Percentiles rank a stretch among this genome's conserved stretches.
phyloP scores from a whole-genome alignment of 2,329 filamentous ascomycete species.

The Fusarium circinatum region DNA sequence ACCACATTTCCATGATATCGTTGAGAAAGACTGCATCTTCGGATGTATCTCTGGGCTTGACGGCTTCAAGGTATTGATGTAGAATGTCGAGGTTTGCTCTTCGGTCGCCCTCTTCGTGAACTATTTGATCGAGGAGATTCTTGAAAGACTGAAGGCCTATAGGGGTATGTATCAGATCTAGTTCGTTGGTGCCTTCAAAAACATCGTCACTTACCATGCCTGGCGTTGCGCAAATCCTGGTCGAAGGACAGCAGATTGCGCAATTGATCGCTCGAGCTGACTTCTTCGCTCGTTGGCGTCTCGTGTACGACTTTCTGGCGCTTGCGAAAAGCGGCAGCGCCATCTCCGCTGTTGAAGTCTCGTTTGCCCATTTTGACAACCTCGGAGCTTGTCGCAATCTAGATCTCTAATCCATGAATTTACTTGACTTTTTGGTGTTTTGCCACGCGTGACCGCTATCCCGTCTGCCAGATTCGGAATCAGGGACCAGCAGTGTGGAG shows the following conservation, averaged over 20 bases:
- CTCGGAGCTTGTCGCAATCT: constrained; percentile 33
- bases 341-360: constrained; percentile 52
- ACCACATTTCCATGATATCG: constrained; percentile 90
- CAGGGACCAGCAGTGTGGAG: constrained; percentile 3
- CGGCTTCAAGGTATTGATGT: constrained; percentile 72
- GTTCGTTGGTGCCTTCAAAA: not conserved
- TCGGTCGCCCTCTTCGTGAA: constrained; percentile 58
- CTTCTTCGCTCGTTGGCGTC: constrained; percentile 67
- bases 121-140: constrained; percentile 73
- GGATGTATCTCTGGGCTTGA: constrained; percentile 58
- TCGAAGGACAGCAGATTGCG: constrained; percentile 75
- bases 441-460: constrained; percentile 49
- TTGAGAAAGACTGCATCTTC: constrained; percentile 71
- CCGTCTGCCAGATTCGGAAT: constrained; percentile 39
- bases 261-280: constrained; percentile 73
- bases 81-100: constrained; percentile 66
- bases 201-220: constrained; percentile 64
- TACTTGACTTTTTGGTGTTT: constrained; percentile 50
- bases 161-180: not conserved
- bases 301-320: constrained; percentile 67
- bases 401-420: constrained; percentile 27
- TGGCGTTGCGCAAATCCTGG: constrained; percentile 73
- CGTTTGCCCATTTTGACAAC: constrained; percentile 58
- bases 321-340: constrained; percentile 58
- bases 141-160: constrained; percentile 76